Conservation (phyloP, 352 stramenopile genomes). For the Phytophthora cactorum region DNA sequence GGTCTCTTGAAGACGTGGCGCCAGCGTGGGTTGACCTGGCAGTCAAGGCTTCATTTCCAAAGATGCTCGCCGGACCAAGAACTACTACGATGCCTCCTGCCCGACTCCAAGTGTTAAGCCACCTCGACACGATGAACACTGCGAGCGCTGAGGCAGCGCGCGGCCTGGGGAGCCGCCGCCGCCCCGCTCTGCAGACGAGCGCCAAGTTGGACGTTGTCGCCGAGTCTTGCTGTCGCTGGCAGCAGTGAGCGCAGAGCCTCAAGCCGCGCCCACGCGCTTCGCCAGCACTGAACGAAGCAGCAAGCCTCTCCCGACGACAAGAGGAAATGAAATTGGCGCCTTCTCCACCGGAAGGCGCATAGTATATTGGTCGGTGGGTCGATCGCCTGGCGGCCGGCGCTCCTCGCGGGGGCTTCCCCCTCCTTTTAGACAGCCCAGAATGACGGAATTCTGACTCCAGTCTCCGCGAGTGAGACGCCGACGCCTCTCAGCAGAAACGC, state of each 20-base stretch:
- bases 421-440: slow-evolving; percentile 39
- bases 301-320: slow-evolving; percentile 25
- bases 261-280: slow-evolving; percentile 27
- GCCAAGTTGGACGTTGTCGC: slow-evolving; percentile 36
- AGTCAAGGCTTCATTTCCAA: slow-evolving; percentile 34
- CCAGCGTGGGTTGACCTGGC: slow-evolving; percentile 24
- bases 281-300: slow-evolving; percentile 29
- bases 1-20: slow-evolving; percentile 4
- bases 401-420: slow-evolving; percentile 19
- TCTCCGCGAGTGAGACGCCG: slow-evolving; percentile 19
- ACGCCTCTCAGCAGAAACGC: slow-evolving; percentile 24
- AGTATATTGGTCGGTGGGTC: slow-evolving; percentile 49
- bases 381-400: slow-evolving; percentile 35
- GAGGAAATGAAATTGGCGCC: slow-evolving; percentile 32
- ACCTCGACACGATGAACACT: slow-evolving; percentile 17
- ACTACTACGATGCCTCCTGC: slow-evolving; percentile 13
- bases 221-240: slow-evolving; percentile 25
- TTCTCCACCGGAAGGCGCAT: slow-evolving; percentile 9
- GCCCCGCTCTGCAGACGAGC: slow-evolving; percentile 25
- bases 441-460: slow-evolving; percentile 47
- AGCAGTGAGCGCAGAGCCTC: slow-evolving; percentile 31
- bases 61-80: slow-evolving; percentile 24
- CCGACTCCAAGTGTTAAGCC: slow-evolving; percentile 23
- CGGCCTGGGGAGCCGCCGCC: slow-evolving; percentile 28
- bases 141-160: slow-evolving; percentile 26